Evolutionary conservation across 768 basidiomycete genomes (phyloP).

Genomic region (Tremella fuciformis): DNA sequence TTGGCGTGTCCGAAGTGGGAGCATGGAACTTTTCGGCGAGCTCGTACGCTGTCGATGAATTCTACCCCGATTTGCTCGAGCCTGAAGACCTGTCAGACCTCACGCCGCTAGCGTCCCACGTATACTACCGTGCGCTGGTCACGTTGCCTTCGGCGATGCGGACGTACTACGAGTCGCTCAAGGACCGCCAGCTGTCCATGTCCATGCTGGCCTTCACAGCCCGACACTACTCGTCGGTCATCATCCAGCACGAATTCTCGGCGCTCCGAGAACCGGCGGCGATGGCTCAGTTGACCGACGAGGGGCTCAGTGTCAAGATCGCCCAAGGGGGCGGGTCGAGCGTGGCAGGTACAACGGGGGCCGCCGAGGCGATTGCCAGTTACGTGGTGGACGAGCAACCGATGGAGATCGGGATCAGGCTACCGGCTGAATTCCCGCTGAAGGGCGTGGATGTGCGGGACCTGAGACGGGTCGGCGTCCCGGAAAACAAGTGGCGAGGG

Average conservation of each 20-base stretch:
- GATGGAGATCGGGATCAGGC: constrained; percentile 79
- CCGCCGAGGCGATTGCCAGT: constrained; percentile 76
- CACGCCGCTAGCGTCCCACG: constrained; percentile 69
- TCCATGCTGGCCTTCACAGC: constrained; percentile 76
- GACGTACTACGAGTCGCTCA: constrained; percentile 78
- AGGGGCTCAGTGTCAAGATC: constrained; percentile 77
- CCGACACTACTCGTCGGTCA: constrained; percentile 78
- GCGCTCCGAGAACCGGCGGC: constrained; percentile 57
- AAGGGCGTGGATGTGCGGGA: constrained; percentile 84
- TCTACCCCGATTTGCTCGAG: constrained; percentile 59
- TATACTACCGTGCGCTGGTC: constrained; percentile 82
- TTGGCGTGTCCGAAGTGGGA: constrained; percentile 64
- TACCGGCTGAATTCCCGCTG: constrained; percentile 88
- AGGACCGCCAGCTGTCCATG: constrained; percentile 80
- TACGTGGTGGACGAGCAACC: constrained; percentile 91
- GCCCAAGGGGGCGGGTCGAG: constrained; percentile 55
- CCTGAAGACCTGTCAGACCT: constrained; percentile 40
- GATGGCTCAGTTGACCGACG: constrained; percentile 60
- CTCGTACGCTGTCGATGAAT: constrained; percentile 80
- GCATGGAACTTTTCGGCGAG: constrained; percentile 74
- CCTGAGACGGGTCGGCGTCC: constrained; percentile 76
- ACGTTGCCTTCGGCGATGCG: constrained; percentile 81
- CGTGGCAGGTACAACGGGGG: constrained; percentile 38
- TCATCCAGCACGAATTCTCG: constrained; percentile 78
- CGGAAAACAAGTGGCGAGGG: constrained; percentile 83